These are phyloP conservation scores for Flaveria floridana DNA, from an alignment of 140 eudicot genomes.

Conservation along the genomic window DNA sequence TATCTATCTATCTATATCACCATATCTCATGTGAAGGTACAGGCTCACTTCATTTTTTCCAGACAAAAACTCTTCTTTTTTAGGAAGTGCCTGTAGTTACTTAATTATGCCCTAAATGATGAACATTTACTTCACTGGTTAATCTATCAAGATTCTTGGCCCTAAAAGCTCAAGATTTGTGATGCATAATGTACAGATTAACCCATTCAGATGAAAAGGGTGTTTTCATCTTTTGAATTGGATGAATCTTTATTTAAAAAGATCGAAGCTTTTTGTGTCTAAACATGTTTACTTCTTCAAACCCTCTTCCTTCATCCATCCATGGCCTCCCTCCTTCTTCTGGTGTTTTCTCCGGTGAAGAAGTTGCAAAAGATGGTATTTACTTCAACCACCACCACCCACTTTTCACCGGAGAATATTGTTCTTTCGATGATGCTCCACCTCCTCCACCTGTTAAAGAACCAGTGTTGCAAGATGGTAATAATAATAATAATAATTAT, in stretches of 20 bases:
- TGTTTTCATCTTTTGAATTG: background rate
- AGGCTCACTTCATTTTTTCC: constrained; percentile 21
- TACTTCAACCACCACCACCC: constrained; percentile 29
- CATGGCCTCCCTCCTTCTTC: constrained; percentile 33
- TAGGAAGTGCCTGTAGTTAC: constrained; percentile 37
- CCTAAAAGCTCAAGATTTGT: constrained; percentile 33
- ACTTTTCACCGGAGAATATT: constrained; percentile 24
- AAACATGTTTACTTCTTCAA: constrained; percentile 39
- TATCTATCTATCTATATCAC: background rate
- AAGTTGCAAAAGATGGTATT: constrained; percentile 30
- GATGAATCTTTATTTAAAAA: constrained; percentile 15
- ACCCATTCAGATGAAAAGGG: constrained; percentile 4
- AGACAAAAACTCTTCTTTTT: constrained; percentile 27
- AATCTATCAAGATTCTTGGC: constrained; percentile 9
- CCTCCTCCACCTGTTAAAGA: constrained; percentile 26
- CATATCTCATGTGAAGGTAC: constrained; percentile 37
- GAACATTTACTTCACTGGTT: constrained; percentile 23
- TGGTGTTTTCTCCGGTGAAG: constrained; percentile 24
- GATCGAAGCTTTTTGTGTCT: constrained; percentile 18
- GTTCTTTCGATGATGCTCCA: constrained; percentile 30
- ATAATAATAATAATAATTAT: constrained; percentile 9
- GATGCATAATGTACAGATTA: constrained; percentile 12
- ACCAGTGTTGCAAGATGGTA: constrained; percentile 14
- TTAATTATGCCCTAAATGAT: constrained; percentile 43
- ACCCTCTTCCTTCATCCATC: constrained; percentile 37